Percentiles rank a stretch among this genome's conserved stretches.
Evolutionary conservation across 164 flowering plant genomes (phyloP).

Genomic region (Macadamia tetraphylla): DNA sequence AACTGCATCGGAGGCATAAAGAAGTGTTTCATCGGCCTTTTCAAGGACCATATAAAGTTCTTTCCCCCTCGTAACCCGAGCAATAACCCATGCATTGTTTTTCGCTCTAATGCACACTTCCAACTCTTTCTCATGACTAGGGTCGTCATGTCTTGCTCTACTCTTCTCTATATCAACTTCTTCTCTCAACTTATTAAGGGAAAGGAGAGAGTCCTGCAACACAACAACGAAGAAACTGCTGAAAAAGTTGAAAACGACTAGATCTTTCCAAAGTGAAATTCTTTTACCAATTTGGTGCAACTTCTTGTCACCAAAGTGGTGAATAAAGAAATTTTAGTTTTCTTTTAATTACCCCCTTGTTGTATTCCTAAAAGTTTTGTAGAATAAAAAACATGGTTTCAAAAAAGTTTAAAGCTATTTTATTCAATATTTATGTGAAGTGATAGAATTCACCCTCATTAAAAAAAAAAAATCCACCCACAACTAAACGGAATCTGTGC

Average conservation of each 20-base stretch:
- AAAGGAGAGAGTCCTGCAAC: slow-evolving; percentile 73
- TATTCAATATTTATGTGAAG: no score
- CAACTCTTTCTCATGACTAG: slow-evolving; percentile 58
- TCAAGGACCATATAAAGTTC: slow-evolving; percentile 94
- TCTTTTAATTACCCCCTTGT: no score
- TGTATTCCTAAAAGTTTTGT: no score
- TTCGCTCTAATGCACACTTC: slow-evolving; percentile 83
- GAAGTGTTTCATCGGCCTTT: slow-evolving; percentile 88
- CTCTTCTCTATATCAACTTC: slow-evolving; percentile 81
- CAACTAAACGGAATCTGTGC: no score
- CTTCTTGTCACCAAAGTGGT: no score
- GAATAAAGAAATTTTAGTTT: no score
- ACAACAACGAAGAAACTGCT: background rate
- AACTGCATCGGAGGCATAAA: slow-evolving; percentile 84
- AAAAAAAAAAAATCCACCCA: no score
- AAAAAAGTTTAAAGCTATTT: no score
- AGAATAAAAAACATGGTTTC: no score
- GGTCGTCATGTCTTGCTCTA: slow-evolving; percentile 46
- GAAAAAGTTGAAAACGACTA: background rate
- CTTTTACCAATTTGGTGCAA: no score
- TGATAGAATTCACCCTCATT: no score
- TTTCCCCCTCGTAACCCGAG: slow-evolving; percentile 68
- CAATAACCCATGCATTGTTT: slow-evolving; percentile 91
- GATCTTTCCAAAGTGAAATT: no score
- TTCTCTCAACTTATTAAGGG: slow-evolving; percentile 70